These are phyloP conservation scores for Neophaeococcomyces mojaviensis DNA, from an alignment of 2,329 filamentous ascomycete genomes.

Conservation along the genomic window DNA sequence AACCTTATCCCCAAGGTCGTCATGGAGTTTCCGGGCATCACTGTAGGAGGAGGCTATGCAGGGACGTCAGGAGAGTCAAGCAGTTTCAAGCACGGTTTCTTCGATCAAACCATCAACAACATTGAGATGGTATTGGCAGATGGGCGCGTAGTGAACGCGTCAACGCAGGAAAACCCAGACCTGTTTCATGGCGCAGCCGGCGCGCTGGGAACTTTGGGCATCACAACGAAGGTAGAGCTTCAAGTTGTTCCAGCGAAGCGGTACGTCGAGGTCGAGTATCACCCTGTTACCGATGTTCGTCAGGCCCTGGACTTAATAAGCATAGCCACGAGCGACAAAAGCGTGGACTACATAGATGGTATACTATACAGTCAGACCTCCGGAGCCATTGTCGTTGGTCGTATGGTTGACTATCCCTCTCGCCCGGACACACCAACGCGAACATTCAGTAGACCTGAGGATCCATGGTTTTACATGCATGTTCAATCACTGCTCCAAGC, in stretches of 20 bases:
- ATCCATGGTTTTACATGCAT: conserved; percentile 70
- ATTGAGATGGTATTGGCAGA: conserved; percentile 58
- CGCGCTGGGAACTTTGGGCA: conserved; percentile 53
- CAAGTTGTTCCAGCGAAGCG: conserved; percentile 46
- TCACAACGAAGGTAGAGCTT: conserved; percentile 55
- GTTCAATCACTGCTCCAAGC: conserved; percentile 33
- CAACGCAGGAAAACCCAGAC: conserved; percentile 41
- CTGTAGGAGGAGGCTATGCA: conserved; percentile 58
- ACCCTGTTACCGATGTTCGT: conserved; percentile 44
- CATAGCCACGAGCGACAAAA: conserved; percentile 33
- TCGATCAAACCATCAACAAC: conserved; percentile 54
- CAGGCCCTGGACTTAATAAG: conserved; percentile 44
- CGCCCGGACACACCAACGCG: conserved; percentile 29
- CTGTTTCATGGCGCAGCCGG: conserved; percentile 54
- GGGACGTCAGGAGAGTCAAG: conserved; percentile 62
- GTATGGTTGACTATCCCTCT: conserved; percentile 39
- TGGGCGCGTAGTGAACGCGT: conserved; percentile 47
- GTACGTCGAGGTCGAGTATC: conserved; percentile 57
- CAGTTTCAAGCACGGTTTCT: conserved; percentile 59
- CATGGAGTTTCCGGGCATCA: conserved; percentile 66
- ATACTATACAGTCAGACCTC: conserved; percentile 53
- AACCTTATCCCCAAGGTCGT: conserved; percentile 57
- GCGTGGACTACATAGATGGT: conserved; percentile 61
- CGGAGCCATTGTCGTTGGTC: conserved; percentile 55
- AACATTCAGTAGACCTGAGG: conserved; percentile 50